Evolutionary conservation across 352 stramenopile species (phyloP), one percentile per base, ranked within the genome.

Genomic region (Pythium myriotylum): DNA sequence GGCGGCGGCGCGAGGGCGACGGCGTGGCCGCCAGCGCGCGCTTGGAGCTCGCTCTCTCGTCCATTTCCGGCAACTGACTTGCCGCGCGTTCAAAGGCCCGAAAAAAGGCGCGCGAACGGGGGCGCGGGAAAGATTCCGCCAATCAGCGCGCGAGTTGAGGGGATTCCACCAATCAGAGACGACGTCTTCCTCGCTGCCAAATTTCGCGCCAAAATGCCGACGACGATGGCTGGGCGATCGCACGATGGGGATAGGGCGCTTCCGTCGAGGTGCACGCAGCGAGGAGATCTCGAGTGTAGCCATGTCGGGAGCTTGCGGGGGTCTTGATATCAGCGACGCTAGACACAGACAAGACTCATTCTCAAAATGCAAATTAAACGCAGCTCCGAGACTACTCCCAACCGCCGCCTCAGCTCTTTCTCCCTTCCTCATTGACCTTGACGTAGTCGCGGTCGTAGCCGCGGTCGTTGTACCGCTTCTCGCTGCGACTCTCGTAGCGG

Each of bases 81-180:
- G 13, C 8, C 33, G 37, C 37, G 37, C 37, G 26, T 59, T 64
- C 41, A 53, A 69, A 69, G 48, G 32, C 39, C 54, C 48, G 57
- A 63, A 69, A 69, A 69, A 59, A 52, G 60, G 60, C 60, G 54
- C 53, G 53, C 33, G 52, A 40, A 58, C 55, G 41, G 39, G 59
- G 62, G 61, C 53, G 62, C 54, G 54, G 33, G 62, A 62, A 54
- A 5, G 4, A 48, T 61, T 69, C 62, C 33, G 35, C 61, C 61
- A 68, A 68, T 62, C 39, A 62, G 23, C 58, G 27, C 12, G 2
- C 14, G n/a, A 1, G 1, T 54, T 54, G 35, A 27, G 42, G 49
- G 40, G 23, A 59, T 69, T 56, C 54, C 54, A 32, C 62, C 62
- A 69, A 69, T 69, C 62, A 69, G 47, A 47, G 47, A 42, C 10